These are phyloP conservation scores for Stachybotrys chlorohalonatus DNA, from an alignment of 2,329 filamentous ascomycete genomes.

Conservation along the genomic window DNA sequence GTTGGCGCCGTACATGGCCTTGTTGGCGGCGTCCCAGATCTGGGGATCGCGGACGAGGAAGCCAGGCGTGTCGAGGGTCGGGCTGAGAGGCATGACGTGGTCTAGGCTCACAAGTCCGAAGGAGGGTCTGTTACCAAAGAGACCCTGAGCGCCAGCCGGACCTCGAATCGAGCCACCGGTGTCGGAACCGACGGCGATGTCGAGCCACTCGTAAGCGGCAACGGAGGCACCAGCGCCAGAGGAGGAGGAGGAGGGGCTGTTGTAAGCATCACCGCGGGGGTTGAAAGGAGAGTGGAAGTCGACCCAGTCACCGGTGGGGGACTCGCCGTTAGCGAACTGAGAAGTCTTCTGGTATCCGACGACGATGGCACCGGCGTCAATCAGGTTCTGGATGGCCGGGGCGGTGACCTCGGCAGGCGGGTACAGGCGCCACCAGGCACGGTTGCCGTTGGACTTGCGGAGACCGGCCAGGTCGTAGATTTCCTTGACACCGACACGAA, in stretches of 20 bases:
- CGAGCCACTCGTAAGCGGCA: conserved; percentile 34
- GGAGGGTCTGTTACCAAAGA: conserved; percentile 34
- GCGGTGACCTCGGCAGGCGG: conserved; percentile 37
- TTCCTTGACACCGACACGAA: conserved; percentile 55
- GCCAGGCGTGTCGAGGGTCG: conserved; percentile 33
- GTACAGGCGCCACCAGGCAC: conserved; percentile 50
- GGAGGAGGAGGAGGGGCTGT: conserved; percentile 36
- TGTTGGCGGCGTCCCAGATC: conserved; percentile 22
- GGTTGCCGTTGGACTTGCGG: conserved; percentile 44
- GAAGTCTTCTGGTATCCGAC: conserved; percentile 37
- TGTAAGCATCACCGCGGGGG: conserved; percentile 37
- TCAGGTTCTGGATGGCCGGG: conserved; percentile 43
- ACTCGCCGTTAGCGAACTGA: conserved; percentile 33
- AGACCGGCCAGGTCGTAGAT: conserved; percentile 49
- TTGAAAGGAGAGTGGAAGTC: conserved; percentile 33
- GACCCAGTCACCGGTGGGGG: conserved; percentile 37
- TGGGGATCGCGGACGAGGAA: conserved; percentile 27
- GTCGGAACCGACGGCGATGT: conserved; percentile 33
- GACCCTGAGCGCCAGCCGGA: conserved; percentile 31
- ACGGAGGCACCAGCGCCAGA: conserved; percentile 27
- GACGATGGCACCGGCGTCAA: conserved; percentile 48
- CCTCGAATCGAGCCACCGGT: conserved; percentile 37
- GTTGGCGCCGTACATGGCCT: conserved; percentile 21
- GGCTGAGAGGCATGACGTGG: conserved; percentile 31
- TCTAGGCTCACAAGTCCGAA: conserved; percentile 26